Evolutionary conservation across 2,329 filamentous ascomycete species (phyloP), one percentile per base, ranked within the genome.

Genomic region (Aspergillus vadensis): DNA sequence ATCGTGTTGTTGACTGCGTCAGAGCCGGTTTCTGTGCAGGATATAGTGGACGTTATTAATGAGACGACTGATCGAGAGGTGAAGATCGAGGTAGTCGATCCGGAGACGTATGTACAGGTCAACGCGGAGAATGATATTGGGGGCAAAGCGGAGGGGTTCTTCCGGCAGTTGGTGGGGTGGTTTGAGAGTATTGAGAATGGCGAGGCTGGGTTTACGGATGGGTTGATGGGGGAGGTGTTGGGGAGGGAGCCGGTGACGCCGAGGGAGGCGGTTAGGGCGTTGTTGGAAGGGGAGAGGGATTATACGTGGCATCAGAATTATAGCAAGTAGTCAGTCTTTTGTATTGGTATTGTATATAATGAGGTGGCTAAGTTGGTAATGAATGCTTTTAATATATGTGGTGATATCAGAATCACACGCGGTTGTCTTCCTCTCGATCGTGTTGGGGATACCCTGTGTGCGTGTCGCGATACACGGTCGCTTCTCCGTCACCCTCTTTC

Each of bases 281-380:
- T 76, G 59, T 66, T 75, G 62, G 54, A 62, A 58, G 65, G 70
- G 25, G 69, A 74, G 44, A 66, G 63, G 25, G 66, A 79, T 43
- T 80, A 77, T 70, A 76, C 71, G 7, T 81, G 78, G 78, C 79
- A 81, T 68, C 79, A 80, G 65, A 80, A 80, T 63, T 78, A 79
- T 72, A 64, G 53, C 19, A 23, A 23, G 17, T 21, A 23, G n/a
- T 14, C n/a, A 15, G 49, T 19, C 6, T 7, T 19, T 17, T 19
- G 5, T 17, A 9, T 43, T 43, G 17, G 19, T 19, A 8, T 43
- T 43, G 1, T 17, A 10, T 43, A 10, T 19, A 10, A 17, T 43
- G 10, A 36, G 12, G 32, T 36, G 2, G 12, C 4, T 36, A 36
- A 12, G 10, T 15, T 36, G 12, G 10, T 12, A 5, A 36, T 36